Evolutionary conservation across 257 asterid species (phyloP).

Genomic region (Gynochthodes officinalis): DNA sequence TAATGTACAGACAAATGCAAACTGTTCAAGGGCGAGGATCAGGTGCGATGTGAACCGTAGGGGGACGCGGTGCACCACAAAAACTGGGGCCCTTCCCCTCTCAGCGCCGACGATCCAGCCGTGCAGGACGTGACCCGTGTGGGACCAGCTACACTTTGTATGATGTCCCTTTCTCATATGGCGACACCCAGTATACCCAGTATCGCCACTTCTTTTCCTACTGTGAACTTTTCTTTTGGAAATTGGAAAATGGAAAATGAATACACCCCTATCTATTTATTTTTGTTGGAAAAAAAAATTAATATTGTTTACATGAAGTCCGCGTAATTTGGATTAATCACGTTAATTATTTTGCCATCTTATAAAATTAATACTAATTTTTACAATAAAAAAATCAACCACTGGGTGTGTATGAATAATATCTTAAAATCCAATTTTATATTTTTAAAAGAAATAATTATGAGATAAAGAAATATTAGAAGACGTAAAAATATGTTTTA

Average conservation of each 20-base stretch:
- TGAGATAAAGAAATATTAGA: no score
- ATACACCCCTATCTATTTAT: background rate
- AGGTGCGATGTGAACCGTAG: background rate
- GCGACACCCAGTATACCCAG: background rate
- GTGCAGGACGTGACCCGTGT: constrained; percentile 21
- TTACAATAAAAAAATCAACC: no score
- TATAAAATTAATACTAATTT: no score
- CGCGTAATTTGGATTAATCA: no score
- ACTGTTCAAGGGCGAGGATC: background rate
- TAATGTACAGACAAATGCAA: background rate
- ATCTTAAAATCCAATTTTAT: no score
- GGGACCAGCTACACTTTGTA: constrained; percentile 11
- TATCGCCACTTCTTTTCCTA: background rate
- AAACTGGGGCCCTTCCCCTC: background rate
- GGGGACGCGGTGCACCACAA: constrained; percentile 11
- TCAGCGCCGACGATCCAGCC: constrained; percentile 28
- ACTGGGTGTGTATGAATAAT: no score
- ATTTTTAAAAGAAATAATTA: no score
- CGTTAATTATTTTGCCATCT: no score
- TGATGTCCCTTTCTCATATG: background rate
- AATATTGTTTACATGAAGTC: no score
- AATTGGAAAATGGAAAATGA: background rate
- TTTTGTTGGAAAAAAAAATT: no score
- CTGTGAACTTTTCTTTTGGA: background rate
- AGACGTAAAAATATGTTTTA: no score